Base-by-base conservation (phyloP, 2,329 filamentous ascomycete genomes). In the Colletotrichum camelliae region DNA sequence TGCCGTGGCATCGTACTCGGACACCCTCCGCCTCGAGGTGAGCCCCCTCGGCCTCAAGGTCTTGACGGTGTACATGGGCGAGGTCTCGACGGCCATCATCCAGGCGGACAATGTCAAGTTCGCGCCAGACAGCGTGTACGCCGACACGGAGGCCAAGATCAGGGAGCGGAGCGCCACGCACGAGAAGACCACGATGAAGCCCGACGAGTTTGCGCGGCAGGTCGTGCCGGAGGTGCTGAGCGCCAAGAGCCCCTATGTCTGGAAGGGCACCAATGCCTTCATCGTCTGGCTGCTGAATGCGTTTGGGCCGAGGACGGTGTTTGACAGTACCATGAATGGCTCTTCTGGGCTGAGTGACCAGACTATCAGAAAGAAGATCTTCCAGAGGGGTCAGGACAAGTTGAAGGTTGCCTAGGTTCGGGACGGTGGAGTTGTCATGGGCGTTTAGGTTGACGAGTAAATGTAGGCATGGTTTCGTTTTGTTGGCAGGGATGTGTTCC, bases 1-100 rank as follows among this genome's bases (percentile, higher is more conserved):
- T 1, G 86, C 87, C 0, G 79, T 88, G 1, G 81, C 81, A 0
- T 84, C 85, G 0, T 86, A 87, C 67, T 84, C 84, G 0, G 83
- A 84, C 4, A 82, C 80, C 2, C 75, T 87, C 2, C 77, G 82
- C 0, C 70, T 81, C n/a, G 86, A 87, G 48, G 68, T 86, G 0
- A 76, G 81, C 1, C 77, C 83, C 1, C 77, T 87, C 4, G 85
- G 86, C 0, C 83, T 87, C 67, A 84, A 83, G 60, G 78, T 87
- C 1, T 85, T 83, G 1, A 81, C 85, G 0, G 76, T 86, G 1
- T 85, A 86, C 21, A 77, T 77, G 21, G 77, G 75, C 43, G 73
- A 67, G 16, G 67, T 74, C 24, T 67, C 67, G 4, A 77, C 75
- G 4, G 43, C 60, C 4, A 37, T 75, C 16, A 62, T 58, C 8